Evolutionary conservation across 2,329 filamentous ascomycete genomes (phyloP).

Genomic region (Botryotinia narcissicola): DNA sequence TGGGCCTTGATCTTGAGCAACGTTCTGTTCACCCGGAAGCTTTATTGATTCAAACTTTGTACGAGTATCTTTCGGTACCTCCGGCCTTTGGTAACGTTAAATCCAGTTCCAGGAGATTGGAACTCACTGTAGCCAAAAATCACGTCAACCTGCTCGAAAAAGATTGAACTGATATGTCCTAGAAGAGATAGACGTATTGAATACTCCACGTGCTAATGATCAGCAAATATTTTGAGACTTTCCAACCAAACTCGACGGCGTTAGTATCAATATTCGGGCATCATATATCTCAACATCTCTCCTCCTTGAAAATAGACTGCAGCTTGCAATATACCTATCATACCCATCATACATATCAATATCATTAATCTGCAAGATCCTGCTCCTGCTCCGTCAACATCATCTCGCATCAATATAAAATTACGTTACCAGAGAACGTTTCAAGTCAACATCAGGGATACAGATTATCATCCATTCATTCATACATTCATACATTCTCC

Average conservation of each 20-base stretch:
- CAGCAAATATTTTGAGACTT: conserved; percentile 16
- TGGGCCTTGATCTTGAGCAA: conserved; percentile 21
- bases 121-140: conserved; percentile 26
- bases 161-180: conserved; percentile 23
- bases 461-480: neutral
- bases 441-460: conserved; percentile 4
- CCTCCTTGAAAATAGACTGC: neutral
- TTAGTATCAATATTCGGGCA: conserved; percentile 21
- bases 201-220: conserved; percentile 22
- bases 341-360: neutral
- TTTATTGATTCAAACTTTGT: conserved; percentile 28
- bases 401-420: conserved; percentile 13
- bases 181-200: conserved; percentile 15
- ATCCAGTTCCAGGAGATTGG: conserved; percentile 27
- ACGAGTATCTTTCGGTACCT: conserved; percentile 27
- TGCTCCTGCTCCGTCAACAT: conserved; percentile 9
- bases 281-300: conserved; percentile 23
- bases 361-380: conserved; percentile 17
- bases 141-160: conserved; percentile 22
- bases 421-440: conserved; percentile 16
- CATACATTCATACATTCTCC: neutral
- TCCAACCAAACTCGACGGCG: conserved; percentile 17
- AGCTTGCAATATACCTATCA: conserved; percentile 5
- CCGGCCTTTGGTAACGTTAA: conserved; percentile 28
- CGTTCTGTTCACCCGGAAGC: conserved; percentile 24